These are phyloP conservation scores for Schizosaccharomyces osmophilus DNA, from an alignment of 805 yeast genomes.

Conservation along the genomic window DNA sequence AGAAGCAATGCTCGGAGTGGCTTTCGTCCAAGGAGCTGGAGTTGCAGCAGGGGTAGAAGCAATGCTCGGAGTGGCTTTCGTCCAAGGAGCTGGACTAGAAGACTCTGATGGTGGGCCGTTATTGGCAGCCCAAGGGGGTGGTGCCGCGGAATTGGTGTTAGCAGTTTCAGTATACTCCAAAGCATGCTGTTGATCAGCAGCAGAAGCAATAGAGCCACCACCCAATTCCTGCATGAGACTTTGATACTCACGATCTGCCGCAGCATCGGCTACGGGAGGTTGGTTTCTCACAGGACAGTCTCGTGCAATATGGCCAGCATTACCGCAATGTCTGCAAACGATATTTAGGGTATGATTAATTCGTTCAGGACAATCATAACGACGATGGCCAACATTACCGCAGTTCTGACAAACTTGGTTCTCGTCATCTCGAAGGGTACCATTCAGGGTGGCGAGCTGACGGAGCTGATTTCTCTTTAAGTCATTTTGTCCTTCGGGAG, in stretches of 20 bases:
- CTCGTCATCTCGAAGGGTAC: constrained; percentile 69
- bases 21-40: constrained; percentile 1
- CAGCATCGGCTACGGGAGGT: not conserved
- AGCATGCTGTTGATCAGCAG: not conserved
- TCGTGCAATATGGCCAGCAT: constrained; percentile 62
- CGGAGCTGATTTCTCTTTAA: constrained; percentile 73
- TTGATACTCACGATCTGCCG: constrained; percentile 1
- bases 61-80: not conserved
- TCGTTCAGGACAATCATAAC: constrained; percentile 35
- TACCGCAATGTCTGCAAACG: constrained; percentile 58
- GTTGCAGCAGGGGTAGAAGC: not conserved
- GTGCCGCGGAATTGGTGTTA: not conserved
- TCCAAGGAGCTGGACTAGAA: constrained; percentile 2
- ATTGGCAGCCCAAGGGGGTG: not conserved
- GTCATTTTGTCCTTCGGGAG: constrained; percentile 87
- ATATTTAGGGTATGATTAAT: constrained; percentile 28
- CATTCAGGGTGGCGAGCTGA: constrained; percentile 80
- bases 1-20: not conserved
- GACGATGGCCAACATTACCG: constrained; percentile 40
- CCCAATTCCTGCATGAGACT: constrained; percentile 2
- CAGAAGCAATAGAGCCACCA: not conserved
- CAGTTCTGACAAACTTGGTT: constrained; percentile 38
- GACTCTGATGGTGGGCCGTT: too few relatives aligned
- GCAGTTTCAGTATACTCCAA: not conserved
- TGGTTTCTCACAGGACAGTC: constrained; percentile 38